A percentile compares a stretch with the other conserved stretches of the same genome.
Conservation (phyloP, 768 basidiomycete genomes). For the Trametes cubensis region DNA sequence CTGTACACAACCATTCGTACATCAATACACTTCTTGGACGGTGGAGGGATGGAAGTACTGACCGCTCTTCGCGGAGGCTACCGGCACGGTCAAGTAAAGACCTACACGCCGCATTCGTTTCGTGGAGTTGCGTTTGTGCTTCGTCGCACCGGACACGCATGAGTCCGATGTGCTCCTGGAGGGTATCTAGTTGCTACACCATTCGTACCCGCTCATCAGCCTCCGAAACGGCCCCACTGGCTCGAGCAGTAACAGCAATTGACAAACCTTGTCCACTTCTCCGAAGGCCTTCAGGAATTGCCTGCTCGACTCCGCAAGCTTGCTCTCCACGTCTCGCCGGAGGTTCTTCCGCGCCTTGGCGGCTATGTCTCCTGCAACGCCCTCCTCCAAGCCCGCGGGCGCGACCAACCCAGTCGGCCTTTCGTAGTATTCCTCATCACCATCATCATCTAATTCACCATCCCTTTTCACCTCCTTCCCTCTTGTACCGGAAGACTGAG, state of each 20-base stretch:
- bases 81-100: conserved; percentile 82
- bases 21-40: background rate
- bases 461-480: conserved; percentile 40
- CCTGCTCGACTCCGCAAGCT: conserved; percentile 78
- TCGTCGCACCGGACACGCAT: conserved; percentile 87
- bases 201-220: conserved; percentile 3
- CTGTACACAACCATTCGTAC: conserved; percentile 39
- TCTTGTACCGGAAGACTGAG: conserved; percentile 28
- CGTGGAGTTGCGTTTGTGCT: conserved; percentile 73
- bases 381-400: conserved; percentile 36
- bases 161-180: conserved; percentile 74
- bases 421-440: conserved; percentile 36
- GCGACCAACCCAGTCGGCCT: conserved; percentile 20
- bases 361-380: conserved; percentile 63
- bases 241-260: background rate
- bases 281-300: conserved; percentile 84
- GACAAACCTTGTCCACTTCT: conserved; percentile 86
- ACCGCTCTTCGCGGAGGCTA: conserved; percentile 75
- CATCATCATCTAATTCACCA: conserved; percentile 37
- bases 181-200: conserved; percentile 75
- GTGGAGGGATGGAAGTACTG: conserved; percentile 21
- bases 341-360: conserved; percentile 77
- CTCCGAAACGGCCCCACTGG: background rate
- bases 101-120: conserved; percentile 77
- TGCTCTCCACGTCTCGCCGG: conserved; percentile 81